Percentiles rank a stretch among this genome's conserved stretches.
Conservation (phyloP, 441 rosid genomes). For the Euphorbia celastroides region DNA sequence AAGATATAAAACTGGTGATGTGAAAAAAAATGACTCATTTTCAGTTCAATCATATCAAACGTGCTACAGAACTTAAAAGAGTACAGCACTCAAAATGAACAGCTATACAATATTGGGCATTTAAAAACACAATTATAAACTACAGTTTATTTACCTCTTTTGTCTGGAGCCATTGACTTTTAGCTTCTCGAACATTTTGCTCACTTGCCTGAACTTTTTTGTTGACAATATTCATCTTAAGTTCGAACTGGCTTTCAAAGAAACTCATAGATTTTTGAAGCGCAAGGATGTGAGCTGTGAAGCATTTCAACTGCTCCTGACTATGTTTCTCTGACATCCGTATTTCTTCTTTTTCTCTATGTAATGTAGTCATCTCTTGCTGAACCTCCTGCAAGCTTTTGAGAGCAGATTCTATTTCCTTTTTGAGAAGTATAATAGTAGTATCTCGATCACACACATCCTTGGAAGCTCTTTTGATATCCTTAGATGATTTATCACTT, state of each 20-base stretch:
- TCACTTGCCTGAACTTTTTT: conserved; percentile 45
- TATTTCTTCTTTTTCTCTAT: conserved; percentile 60
- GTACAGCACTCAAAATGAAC: not conserved
- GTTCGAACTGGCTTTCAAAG: conserved; percentile 51
- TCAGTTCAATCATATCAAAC: not conserved
- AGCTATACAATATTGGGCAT: not conserved
- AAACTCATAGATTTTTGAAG: conserved; percentile 43
- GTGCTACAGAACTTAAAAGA: not conserved
- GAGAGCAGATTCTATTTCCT: conserved; percentile 81
- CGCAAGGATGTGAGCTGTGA: conserved; percentile 41
- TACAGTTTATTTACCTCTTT: conserved; percentile 46
- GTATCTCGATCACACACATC: conserved; percentile 42
- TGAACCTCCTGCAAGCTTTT: conserved; percentile 70
- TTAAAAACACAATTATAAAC: too few relatives aligned
- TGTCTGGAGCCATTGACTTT: conserved; percentile 38
- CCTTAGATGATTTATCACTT: conserved; percentile 25
- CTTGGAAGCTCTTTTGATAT: conserved; percentile 25
- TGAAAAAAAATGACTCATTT: not conserved
- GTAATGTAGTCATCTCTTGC: conserved; percentile 61
- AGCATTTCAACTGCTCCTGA: conserved; percentile 45
- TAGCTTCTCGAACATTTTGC: conserved; percentile 37
- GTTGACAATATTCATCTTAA: conserved; percentile 38
- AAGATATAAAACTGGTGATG: not conserved
- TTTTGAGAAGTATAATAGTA: conserved; percentile 60
- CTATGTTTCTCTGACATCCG: conserved; percentile 46